Conservation (phyloP, 2,329 filamentous ascomycete genomes). For the Fusarium abutilonis region DNA sequence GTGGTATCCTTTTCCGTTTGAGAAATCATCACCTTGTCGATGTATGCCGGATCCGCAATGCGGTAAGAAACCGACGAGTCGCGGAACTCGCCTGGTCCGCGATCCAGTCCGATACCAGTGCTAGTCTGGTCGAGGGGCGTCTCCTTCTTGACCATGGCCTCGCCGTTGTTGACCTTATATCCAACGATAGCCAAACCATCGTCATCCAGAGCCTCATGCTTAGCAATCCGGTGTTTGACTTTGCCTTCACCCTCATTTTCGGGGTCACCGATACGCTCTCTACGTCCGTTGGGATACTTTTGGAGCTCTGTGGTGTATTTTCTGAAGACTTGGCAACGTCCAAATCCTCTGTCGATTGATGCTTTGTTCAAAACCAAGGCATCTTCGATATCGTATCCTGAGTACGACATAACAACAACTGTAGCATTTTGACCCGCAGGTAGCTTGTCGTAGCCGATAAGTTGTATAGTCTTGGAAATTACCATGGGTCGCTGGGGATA, state of each 20-base stretch:
- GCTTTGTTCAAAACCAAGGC: constrained; percentile 96
- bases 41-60: constrained; percentile 84
- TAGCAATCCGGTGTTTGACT: constrained; percentile 68
- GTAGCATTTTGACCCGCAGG: constrained; percentile 97
- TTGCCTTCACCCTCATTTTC: constrained; percentile 68
- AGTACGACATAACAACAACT: constrained; percentile 99
- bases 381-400: constrained; percentile 99
- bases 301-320: constrained; percentile 90
- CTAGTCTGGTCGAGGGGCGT: constrained; percentile 81
- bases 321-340: constrained; percentile 96
- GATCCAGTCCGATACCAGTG: constrained; percentile 75
- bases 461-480: constrained; percentile 94
- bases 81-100: constrained; percentile 70
- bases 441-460: constrained; percentile 96
- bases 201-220: constrained; percentile 78
- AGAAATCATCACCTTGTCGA: constrained; percentile 96
- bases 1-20: constrained; percentile 86
- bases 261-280: constrained; percentile 71
- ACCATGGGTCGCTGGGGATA: constrained; percentile 98
- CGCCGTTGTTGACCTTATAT: constrained; percentile 77
- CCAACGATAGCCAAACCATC: constrained; percentile 92
- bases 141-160: constrained; percentile 92
- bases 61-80: constrained; percentile 81
- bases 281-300: constrained; percentile 84
- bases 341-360: constrained; percentile 93